Base-by-base conservation (phyloP, 106 monocot species). In the Narthecium ossifragum region DNA sequence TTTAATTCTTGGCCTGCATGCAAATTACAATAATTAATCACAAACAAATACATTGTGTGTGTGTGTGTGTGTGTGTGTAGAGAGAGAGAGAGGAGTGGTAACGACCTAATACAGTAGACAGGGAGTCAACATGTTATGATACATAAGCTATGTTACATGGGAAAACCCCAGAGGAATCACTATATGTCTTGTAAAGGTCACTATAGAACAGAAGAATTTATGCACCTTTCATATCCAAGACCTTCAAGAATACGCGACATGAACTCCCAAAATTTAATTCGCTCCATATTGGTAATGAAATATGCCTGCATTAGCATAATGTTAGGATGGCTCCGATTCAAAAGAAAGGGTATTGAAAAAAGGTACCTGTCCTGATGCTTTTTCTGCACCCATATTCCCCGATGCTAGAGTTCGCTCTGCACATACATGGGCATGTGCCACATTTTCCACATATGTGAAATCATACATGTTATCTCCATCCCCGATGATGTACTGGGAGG, bases 381-480 rank as follows among this genome's bases (percentile, higher is more conserved):
- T 78, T 18, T 65, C 72, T 31, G 77, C 76, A 73, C 27, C 55
- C 32, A 48, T 4, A n/a, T 66, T 75, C 50, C 57, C 81, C 45
- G 81, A 63, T 24, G 98, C 84, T 34, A 98, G 75, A 57, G 98
- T 76, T 72, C 59, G 64, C 67, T 98, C 98, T n/a, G 98, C 98
- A 75, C 98, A 91, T 59, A 98, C 40, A 73, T 91, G 98, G 54
- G 76, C 98, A 88, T 91, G 63, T 67, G 91, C 98, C 32, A 98
- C 98, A 85, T 98, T 98, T 73, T 98, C 98, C 51, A 98, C 98
- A 77, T 88, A 91, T n/a, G 98, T 98, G 76, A 98, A 98, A 71
- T 98, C 98, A 78, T 88, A 91, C 50, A 80, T 17, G 56, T 98
- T 98, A 57, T 79, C 70, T 51, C 98, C 98, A 77, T 88, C 87